Evolutionary conservation across 495 filamentous ascomycete species (phyloP).

Genomic region (Geopyxis carbonaria): DNA sequence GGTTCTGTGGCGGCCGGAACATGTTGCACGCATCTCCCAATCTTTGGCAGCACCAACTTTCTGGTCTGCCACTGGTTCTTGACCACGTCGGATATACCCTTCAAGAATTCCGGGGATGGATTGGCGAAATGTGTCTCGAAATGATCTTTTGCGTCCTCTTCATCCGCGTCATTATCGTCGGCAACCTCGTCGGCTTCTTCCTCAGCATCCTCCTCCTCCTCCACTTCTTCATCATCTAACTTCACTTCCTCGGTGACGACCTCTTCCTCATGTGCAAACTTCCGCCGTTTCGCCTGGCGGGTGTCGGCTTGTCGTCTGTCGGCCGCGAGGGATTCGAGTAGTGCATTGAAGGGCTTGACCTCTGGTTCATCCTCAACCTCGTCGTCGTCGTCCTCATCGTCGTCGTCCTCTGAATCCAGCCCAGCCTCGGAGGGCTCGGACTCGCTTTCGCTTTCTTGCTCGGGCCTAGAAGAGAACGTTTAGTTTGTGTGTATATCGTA

Average conservation of each 20-base stretch:
- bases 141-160: constrained; percentile 44
- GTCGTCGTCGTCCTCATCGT: constrained; percentile 20
- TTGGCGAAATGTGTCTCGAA: constrained; percentile 64
- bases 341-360: constrained; percentile 27
- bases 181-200: constrained; percentile 13
- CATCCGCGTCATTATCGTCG: constrained; percentile 27
- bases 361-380: neutral
- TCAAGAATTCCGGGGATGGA: constrained; percentile 40
- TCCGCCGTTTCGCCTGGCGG: constrained; percentile 28
- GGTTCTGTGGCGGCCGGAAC: constrained; percentile 4
- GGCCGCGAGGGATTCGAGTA: constrained; percentile 27
- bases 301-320: constrained; percentile 12
- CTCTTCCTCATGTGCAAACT: constrained; percentile 13
- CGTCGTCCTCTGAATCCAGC: constrained; percentile 18
- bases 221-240: constrained; percentile 21
- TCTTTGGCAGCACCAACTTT: constrained; percentile 27
- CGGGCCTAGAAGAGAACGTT: neutral
- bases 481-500: neutral
- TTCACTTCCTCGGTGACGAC: constrained; percentile 8
- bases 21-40: constrained; percentile 27
- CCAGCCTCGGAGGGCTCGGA: constrained; percentile 12
- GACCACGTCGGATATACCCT: constrained; percentile 34
- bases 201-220: constrained; percentile 25
- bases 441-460: constrained; percentile 9
- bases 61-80: constrained; percentile 41